phyloP scores from a whole-genome alignment of 2,329 filamentous ascomycete species.

The Colletotrichum sp. region DNA sequence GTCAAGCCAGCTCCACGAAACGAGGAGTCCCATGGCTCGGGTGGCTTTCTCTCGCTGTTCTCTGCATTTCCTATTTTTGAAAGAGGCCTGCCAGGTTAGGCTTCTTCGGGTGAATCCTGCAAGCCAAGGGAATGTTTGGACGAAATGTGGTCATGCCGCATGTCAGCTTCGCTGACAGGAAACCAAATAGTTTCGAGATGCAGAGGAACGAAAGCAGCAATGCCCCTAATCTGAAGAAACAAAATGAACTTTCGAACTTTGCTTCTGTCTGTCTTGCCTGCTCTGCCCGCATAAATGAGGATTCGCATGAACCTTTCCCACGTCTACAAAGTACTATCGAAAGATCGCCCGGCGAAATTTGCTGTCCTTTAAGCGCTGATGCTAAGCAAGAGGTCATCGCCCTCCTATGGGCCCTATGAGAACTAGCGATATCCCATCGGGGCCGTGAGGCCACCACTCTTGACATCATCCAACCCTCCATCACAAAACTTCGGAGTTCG shows the following conservation, averaged over 20 bases:
- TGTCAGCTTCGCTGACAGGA: not conserved
- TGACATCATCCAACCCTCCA: conserved; percentile 6
- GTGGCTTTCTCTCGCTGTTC: not conserved
- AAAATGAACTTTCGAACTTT: not conserved
- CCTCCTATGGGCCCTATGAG: not conserved
- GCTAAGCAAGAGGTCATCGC: not conserved
- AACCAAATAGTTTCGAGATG: not conserved
- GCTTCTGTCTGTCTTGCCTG: not conserved
- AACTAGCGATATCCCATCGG: not conserved
- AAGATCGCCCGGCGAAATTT: not conserved
- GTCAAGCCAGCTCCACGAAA: not conserved
- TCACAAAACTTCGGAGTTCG: not conserved
- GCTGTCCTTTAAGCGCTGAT: not conserved
- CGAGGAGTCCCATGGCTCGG: not conserved
- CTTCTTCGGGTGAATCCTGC: not conserved
- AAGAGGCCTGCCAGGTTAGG: not conserved
- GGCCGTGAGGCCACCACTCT: not conserved
- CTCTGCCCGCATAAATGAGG: not conserved
- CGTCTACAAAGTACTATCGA: not conserved
- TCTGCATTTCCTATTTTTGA: not conserved
- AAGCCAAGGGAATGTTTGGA: conserved; percentile 4
- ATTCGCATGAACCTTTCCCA: not conserved
- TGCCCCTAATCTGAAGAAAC: not conserved
- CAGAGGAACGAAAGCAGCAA: not conserved
- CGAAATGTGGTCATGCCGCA: not conserved